Evolutionary conservation across 2,329 filamentous ascomycete genomes (phyloP).

Genomic region (Hypocreales sp.): DNA sequence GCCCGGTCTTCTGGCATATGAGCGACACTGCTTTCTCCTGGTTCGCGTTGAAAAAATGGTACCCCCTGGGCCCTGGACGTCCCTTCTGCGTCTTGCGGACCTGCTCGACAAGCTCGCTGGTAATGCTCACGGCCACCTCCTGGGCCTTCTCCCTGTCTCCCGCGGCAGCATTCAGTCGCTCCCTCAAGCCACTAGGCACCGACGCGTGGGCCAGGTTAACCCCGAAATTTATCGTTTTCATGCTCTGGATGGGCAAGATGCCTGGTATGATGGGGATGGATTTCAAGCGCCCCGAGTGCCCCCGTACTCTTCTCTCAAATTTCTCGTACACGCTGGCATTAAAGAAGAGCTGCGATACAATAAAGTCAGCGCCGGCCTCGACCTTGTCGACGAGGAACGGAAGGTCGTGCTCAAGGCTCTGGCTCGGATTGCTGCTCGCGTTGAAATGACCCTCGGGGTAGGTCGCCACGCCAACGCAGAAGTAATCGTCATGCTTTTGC

Average conservation of each 20-base stretch:
- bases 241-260: conserved; percentile 95
- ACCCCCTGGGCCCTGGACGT: conserved; percentile 52
- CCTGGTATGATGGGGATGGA: conserved; percentile 83
- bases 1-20: conserved; percentile 69
- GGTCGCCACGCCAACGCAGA: conserved; percentile 85
- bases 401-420: conserved; percentile 63
- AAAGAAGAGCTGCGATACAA: conserved; percentile 98
- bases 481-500: conserved; percentile 78
- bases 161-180: conserved; percentile 56
- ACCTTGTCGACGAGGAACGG: conserved; percentile 85
- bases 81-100: conserved; percentile 50
- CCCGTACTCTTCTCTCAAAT: conserved; percentile 63
- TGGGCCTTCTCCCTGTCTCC: conserved; percentile 73
- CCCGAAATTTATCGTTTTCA: conserved; percentile 85
- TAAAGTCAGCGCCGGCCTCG: conserved; percentile 83
- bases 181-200: conserved; percentile 56
- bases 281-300: conserved; percentile 73
- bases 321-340: conserved; percentile 67
- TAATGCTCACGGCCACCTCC: conserved; percentile 62
- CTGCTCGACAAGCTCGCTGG: conserved; percentile 69
- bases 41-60: conserved; percentile 96
- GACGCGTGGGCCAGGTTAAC: conserved; percentile 88
- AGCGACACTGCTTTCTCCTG: conserved; percentile 92
- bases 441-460: conserved; percentile 95
- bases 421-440: conserved; percentile 61